A percentile compares a stretch with the other conserved stretches of the same genome.
phyloP scores from a whole-genome alignment of 2,329 filamentous ascomycete genomes.

The Helotiales sp. region DNA sequence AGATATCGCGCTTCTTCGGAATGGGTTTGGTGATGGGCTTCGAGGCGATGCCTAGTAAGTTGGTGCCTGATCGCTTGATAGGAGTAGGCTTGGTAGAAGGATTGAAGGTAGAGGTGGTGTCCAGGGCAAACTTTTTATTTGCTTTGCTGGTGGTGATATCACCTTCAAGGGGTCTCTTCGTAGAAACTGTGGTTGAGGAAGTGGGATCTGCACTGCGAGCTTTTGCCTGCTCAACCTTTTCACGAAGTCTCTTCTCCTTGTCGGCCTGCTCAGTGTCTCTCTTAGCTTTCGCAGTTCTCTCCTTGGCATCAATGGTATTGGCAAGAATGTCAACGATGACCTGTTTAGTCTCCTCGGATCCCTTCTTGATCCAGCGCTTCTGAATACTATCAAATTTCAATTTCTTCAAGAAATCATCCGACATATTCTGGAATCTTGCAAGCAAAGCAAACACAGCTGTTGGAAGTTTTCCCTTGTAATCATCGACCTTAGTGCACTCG shows the following conservation, averaged over 20 bases:
- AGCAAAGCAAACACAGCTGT: conserved; percentile 64
- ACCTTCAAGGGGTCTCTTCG: conserved; percentile 42
- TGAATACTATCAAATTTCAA: conserved; percentile 70
- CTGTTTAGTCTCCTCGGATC: conserved; percentile 66
- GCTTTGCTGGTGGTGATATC: conserved; percentile 40
- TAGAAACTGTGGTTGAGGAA: conserved; percentile 21
- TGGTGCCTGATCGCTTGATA: conserved; percentile 36
- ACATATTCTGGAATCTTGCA: conserved; percentile 62
- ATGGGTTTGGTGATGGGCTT: conserved; percentile 40
- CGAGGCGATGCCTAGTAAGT: conserved; percentile 40
- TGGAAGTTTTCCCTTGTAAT: conserved; percentile 59
- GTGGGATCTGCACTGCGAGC: conserved; percentile 27
- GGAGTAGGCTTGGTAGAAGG: conserved; percentile 32
- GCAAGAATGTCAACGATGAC: conserved; percentile 62
- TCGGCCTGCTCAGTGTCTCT: conserved; percentile 44
- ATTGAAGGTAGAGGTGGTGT: conserved; percentile 37
- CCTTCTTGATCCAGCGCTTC: conserved; percentile 65
- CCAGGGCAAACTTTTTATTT: conserved; percentile 42
- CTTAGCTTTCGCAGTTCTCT: conserved; percentile 49
- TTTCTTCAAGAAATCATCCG: conserved; percentile 62
- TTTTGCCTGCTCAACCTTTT: conserved; percentile 37
- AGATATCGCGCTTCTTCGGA: conserved; percentile 44
- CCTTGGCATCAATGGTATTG: conserved; percentile 42
- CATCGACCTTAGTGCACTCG: conserved; percentile 56
- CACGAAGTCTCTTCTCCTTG: conserved; percentile 36